Conservation (phyloP, 2,329 filamentous ascomycete genomes). For the Colletotrichum orchidophilum region DNA sequence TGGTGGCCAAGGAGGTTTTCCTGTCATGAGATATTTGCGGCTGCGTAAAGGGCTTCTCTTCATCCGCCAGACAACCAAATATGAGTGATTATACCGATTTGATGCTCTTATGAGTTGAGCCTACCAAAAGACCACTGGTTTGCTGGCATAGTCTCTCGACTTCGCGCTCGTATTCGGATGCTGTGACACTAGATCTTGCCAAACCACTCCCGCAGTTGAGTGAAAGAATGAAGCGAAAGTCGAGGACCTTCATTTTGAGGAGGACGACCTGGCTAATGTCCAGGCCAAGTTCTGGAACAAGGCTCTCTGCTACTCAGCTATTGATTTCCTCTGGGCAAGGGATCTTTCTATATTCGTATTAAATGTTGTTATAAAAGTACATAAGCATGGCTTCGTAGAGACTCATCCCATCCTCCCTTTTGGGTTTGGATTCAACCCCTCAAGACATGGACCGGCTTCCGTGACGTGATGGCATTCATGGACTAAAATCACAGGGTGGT, state of each 20-base stretch:
- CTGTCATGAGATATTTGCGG: neutral
- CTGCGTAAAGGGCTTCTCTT: too few relatives aligned
- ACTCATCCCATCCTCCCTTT: neutral
- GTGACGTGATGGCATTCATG: neutral
- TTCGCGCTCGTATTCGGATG: neutral
- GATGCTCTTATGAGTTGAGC: too few relatives aligned
- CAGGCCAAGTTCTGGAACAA: slow-evolving; percentile 19
- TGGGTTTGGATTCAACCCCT: neutral
- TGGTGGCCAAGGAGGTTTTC: neutral
- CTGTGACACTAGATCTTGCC: neutral
- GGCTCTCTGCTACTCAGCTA: slow-evolving; percentile 2
- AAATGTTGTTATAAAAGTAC: neutral
- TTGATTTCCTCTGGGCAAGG: neutral
- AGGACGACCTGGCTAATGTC: slow-evolving; percentile 11
- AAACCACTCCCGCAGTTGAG: neutral
- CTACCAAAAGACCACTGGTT: too few relatives aligned
- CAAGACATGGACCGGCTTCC: neutral
- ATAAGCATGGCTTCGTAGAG: neutral
- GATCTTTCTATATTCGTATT: neutral
- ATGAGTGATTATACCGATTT: too few relatives aligned
- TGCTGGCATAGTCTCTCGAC: neutral
- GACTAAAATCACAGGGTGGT: neutral
- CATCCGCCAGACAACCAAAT: too few relatives aligned
- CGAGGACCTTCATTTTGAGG: slow-evolving; percentile 4
- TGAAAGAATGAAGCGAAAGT: neutral